phyloP scores from a whole-genome alignment of 148 eudicot species.

The Rhododendron mucronatum region DNA sequence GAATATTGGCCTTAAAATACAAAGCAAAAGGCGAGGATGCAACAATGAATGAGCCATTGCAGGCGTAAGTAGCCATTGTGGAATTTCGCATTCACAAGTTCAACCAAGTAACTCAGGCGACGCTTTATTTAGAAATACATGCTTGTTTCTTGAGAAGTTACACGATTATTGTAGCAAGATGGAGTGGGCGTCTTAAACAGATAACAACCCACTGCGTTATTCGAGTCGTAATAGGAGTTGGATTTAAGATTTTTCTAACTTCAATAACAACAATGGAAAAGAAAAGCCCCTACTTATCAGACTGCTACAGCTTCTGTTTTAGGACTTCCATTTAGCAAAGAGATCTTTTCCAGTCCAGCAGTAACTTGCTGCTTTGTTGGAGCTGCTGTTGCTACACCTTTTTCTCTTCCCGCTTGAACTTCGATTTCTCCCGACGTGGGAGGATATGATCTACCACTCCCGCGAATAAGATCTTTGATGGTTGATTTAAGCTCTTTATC shows the following conservation, averaged over 20 bases:
- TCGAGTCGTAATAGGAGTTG: background rate
- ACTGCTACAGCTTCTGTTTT: slow-evolving; percentile 21
- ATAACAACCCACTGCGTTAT: background rate
- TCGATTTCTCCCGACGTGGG: slow-evolving; percentile 12
- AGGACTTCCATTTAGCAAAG: slow-evolving; percentile 17
- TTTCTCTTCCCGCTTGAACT: slow-evolving; percentile 16
- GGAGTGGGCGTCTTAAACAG: background rate
- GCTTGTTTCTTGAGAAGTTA: background rate
- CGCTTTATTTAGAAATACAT: slow-evolving; percentile 7
- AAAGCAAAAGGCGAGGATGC: background rate
- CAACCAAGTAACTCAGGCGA: background rate
- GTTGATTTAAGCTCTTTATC: slow-evolving; percentile 55
- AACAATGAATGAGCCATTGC: background rate
- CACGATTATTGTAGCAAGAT: background rate
- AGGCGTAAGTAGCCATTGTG: background rate
- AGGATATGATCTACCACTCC: slow-evolving; percentile 81
- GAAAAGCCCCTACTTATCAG: background rate
- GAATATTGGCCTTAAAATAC: background rate
- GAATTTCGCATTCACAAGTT: background rate
- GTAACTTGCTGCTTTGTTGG: slow-evolving; percentile 12
- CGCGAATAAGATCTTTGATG: slow-evolving; percentile 64
- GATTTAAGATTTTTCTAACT: background rate
- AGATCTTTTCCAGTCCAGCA: slow-evolving; percentile 12
- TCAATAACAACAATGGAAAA: background rate
- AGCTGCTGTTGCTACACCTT: background rate